Conservation (phyloP, 2,329 filamentous ascomycete species). For the Oidium heveae region DNA sequence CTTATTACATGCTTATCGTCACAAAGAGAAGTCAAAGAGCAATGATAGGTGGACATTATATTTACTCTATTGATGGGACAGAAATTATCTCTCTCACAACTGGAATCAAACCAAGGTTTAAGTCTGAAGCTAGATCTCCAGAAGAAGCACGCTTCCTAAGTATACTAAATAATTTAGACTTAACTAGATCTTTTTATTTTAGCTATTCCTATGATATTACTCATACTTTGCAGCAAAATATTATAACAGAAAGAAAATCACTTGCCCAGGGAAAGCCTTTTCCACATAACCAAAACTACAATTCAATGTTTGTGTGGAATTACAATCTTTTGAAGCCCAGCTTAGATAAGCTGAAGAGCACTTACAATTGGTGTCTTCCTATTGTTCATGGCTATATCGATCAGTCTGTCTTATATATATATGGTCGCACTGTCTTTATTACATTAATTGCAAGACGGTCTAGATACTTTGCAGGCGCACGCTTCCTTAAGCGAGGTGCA, state of each 20-base stretch:
- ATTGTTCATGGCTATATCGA: constrained; percentile 94
- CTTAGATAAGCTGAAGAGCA: constrained; percentile 40
- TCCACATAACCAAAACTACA: constrained; percentile 39
- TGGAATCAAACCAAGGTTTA: constrained; percentile 36
- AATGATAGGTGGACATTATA: constrained; percentile 84
- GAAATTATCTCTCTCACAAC: constrained; percentile 74
- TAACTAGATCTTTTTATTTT: constrained; percentile 87
- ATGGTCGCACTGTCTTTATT: constrained; percentile 71
- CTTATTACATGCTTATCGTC: constrained; percentile 92
- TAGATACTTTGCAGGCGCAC: constrained; percentile 75
- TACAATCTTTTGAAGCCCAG: constrained; percentile 65
- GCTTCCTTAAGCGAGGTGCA: constrained; percentile 80
- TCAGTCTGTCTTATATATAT: constrained; percentile 64
- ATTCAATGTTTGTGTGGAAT: constrained; percentile 98
- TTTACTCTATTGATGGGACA: constrained; percentile 87
- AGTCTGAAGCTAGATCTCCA: constrained; percentile 52
- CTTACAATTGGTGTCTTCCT: constrained; percentile 87
- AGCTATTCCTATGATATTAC: constrained; percentile 97
- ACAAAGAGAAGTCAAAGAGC: constrained; percentile 91
- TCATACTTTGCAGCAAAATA: constrained; percentile 73
- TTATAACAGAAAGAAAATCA: constrained; percentile 51
- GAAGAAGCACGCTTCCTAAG: constrained; percentile 75
- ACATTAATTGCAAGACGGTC: constrained; percentile 84
- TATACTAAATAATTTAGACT: constrained; percentile 74
- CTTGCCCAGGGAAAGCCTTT: constrained; percentile 37